Evolutionary conservation across 2,329 filamentous ascomycete species (phyloP).

Genomic region (Aspergillus nomiae): DNA sequence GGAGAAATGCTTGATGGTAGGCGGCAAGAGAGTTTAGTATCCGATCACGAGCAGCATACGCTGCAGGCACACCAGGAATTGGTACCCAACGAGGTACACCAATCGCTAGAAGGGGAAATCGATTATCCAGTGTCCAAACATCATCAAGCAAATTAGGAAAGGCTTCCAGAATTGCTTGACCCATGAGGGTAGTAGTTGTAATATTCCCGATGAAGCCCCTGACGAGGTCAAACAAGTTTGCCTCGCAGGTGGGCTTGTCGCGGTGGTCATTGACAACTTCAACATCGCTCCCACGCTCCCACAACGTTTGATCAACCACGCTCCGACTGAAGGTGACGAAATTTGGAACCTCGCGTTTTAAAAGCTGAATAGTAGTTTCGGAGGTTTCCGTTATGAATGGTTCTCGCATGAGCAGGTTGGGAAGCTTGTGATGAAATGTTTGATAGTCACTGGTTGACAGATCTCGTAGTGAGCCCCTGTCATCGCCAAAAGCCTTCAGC

Average conservation of each 20-base stretch:
- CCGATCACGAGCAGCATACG: conserved; percentile 50
- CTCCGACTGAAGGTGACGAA: conserved; percentile 62
- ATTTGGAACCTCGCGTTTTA: conserved; percentile 53
- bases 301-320: conserved; percentile 62
- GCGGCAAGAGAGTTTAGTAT: conserved; percentile 44
- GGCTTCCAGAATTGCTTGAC: conserved; percentile 53
- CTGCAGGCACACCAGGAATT: conserved; percentile 51
- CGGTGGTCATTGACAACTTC: conserved; percentile 46
- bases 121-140: conserved; percentile 57
- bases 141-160: conserved; percentile 57
- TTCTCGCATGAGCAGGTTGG: conserved; percentile 49
- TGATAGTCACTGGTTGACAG: conserved; percentile 37
- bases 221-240: conserved; percentile 54
- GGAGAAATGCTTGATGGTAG: conserved; percentile 47
- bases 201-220: conserved; percentile 59
- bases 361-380: conserved; percentile 37
- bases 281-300: conserved; percentile 59
- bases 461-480: conserved; percentile 39
- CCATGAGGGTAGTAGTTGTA: conserved; percentile 53
- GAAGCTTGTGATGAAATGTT: conserved; percentile 40
- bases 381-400: conserved; percentile 48
- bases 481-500: conserved; percentile 47
- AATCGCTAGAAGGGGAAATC: conserved; percentile 56
- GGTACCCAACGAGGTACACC: conserved; percentile 60
- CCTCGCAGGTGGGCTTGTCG: conserved; percentile 51